Base-by-base conservation (phyloP, 225 moss, liverwort and hornwort genomes). In the Takakia lepidozioides region DNA sequence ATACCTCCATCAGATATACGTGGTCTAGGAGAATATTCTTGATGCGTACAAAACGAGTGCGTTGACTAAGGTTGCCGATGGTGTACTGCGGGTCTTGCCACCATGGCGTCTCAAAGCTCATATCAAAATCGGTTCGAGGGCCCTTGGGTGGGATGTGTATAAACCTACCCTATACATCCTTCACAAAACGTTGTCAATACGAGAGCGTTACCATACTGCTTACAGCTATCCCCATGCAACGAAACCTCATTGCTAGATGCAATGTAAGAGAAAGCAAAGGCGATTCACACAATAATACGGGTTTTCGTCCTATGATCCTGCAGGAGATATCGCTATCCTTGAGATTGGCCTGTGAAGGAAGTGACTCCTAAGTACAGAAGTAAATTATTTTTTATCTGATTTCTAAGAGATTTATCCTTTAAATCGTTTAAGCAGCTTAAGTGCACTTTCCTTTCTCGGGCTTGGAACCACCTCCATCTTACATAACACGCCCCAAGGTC, bases 1-100 rank as follows among this genome's bases (percentile, higher is more conserved):
- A 24, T 57, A 80, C 81, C 81, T 81, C 81, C 69, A 81, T 76
- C 24, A 32, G 18, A 47, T 72, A 69, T 48, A 64, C 43, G 30
- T 73, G 72, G 30, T 75, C 81, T 4, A 76, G 64, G 21, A 72
- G 75, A 19, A 81, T 63, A 59, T 70, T 82, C 48, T 82, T 82
- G 2, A 82, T 27, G 20, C 69, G 72, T 19, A 82, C 72, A 35
- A 50, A 54, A 13, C 59, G 75, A 7, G 81, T 76, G 19, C 63
- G 69, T 27, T 52, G 32, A 54, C 76, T 76, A 60, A 82, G 71
- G 3, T 51, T 49, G 13, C 81, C 81, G 25, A 82, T 73, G 35
- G 76, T 72, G 11, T 53, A 73, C 16, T 60, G 52, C 36, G 62
- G 56, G 36, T 82, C 81, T 32, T 38, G 40, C 81, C 81, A 82